These are phyloP conservation scores for Quillaja saponaria DNA, from an alignment of 306 rosid genomes.

Conservation along the genomic window DNA sequence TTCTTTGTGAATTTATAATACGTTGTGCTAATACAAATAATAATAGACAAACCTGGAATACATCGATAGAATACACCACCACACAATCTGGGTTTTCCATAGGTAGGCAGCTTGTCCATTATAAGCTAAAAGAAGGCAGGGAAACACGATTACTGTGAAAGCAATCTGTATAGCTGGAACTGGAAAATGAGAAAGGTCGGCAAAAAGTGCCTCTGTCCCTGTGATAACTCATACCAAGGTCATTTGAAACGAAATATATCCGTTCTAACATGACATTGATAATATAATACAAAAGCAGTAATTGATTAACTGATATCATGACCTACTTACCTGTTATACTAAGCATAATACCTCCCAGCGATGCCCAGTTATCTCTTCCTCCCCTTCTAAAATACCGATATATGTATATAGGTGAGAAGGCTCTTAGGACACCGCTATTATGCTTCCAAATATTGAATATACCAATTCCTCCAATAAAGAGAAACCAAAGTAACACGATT, in stretches of 20 bases:
- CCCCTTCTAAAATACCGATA: conserved; percentile 51
- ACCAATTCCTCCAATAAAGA: conserved; percentile 62
- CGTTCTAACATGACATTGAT: neutral
- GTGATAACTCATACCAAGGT: conserved; percentile 24
- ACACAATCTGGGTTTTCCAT: conserved; percentile 34
- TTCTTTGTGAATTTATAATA: too few species aligned
- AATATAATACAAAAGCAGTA: too few species aligned
- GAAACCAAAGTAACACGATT: conserved; percentile 61
- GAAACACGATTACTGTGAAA: conserved; percentile 56
- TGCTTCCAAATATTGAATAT: conserved; percentile 59
- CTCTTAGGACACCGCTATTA: conserved; percentile 49
- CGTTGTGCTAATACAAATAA: too few species aligned
- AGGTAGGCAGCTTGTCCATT: conserved; percentile 68
- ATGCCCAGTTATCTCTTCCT: conserved; percentile 52
- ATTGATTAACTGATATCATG: too few species aligned
- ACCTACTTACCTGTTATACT: conserved; percentile 68
- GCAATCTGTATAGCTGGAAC: conserved; percentile 64
- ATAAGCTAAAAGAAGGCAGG: conserved; percentile 62
- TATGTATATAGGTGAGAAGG: conserved; percentile 54
- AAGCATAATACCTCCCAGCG: conserved; percentile 66
- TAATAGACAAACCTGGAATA: conserved; percentile 64
- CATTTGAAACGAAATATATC: conserved; percentile 6
- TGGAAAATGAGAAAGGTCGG: conserved; percentile 63
- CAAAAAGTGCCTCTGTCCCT: conserved; percentile 73
- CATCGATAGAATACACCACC: conserved; percentile 46